Conservation (phyloP, 768 basidiomycete species). For the Boletus edulis region DNA sequence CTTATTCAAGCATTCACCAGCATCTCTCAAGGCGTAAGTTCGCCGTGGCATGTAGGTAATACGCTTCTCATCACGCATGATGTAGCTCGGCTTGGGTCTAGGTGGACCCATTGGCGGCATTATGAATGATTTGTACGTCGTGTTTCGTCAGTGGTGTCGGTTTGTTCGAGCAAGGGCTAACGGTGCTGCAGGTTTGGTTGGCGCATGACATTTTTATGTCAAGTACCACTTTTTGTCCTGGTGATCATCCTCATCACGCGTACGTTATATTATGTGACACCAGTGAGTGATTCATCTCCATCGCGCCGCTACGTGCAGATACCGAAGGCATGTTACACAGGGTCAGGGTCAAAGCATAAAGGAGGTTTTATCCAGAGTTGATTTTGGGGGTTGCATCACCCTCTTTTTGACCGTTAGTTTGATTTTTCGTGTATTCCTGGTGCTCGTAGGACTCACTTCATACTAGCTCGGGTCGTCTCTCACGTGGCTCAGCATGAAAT, state of each 20-base stretch:
- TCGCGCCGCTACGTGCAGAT: neutral
- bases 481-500: slow-evolving; percentile 67
- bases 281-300: slow-evolving; percentile 38
- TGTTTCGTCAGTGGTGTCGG: neutral
- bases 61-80: neutral
- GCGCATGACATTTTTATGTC: slow-evolving; percentile 71
- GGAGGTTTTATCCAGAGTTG: slow-evolving; percentile 75
- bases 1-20: slow-evolving; percentile 45
- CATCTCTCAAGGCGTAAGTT: slow-evolving; percentile 16
- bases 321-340: slow-evolving; percentile 32
- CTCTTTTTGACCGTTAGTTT: slow-evolving; percentile 47
- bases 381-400: slow-evolving; percentile 67
- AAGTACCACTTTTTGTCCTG: slow-evolving; percentile 61
- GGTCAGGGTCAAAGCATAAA: slow-evolving; percentile 60
- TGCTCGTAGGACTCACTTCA: neutral
- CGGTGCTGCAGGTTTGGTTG: slow-evolving; percentile 13
- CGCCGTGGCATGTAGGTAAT: neutral
- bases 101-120: slow-evolving; percentile 23
- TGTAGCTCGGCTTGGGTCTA: slow-evolving; percentile 22
- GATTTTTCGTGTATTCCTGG: neutral
- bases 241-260: slow-evolving; percentile 48
- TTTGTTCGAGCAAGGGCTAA: neutral
- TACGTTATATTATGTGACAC: slow-evolving; percentile 61
- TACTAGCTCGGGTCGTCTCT: slow-evolving; percentile 56
- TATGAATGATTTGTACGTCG: slow-evolving; percentile 20